Conservation (phyloP, 768 basidiomycete genomes). For the Chalciporus chontae region DNA sequence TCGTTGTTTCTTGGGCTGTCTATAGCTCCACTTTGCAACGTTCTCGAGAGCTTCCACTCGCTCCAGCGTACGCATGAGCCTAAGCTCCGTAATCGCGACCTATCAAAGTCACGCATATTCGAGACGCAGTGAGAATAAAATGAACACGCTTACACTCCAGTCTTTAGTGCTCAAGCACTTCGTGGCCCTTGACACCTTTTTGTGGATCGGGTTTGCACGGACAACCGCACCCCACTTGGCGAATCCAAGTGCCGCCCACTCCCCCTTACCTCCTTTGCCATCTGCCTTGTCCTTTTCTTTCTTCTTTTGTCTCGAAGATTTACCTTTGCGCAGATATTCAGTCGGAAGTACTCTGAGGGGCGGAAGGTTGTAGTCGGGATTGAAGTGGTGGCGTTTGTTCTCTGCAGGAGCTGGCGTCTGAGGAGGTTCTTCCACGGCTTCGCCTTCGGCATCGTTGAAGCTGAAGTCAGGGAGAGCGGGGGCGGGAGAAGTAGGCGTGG, state of each 20-base stretch:
- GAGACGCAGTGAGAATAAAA: neutral
- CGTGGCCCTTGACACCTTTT: constrained; percentile 60
- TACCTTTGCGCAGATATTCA: constrained; percentile 51
- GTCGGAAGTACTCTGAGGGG: constrained; percentile 50
- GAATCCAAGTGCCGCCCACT: constrained; percentile 62
- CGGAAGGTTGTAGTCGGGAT: constrained; percentile 52
- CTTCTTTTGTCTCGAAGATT: constrained; percentile 46
- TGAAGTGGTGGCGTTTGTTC: constrained; percentile 36
- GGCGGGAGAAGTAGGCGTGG: constrained; percentile 35
- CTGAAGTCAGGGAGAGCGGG: constrained; percentile 28
- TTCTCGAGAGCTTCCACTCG: constrained; percentile 81
- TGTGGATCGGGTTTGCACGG: constrained; percentile 73
- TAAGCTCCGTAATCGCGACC: constrained; percentile 78
- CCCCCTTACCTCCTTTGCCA: constrained; percentile 53
- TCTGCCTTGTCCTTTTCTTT: constrained; percentile 51
- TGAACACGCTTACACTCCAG: constrained; percentile 64
- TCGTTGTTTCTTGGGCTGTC: constrained; percentile 93
- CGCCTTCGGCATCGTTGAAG: constrained; percentile 31
- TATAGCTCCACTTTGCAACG: constrained; percentile 81
- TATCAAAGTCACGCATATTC: constrained; percentile 25
- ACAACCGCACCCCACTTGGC: constrained; percentile 73
- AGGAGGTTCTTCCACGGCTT: constrained; percentile 17
- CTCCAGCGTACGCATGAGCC: constrained; percentile 76
- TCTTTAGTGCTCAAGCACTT: constrained; percentile 80
- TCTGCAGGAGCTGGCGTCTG: constrained; percentile 14